Evolutionary conservation across 225 moss, liverwort and hornwort genomes (phyloP).

Genomic region (Anthoceros angustus): DNA sequence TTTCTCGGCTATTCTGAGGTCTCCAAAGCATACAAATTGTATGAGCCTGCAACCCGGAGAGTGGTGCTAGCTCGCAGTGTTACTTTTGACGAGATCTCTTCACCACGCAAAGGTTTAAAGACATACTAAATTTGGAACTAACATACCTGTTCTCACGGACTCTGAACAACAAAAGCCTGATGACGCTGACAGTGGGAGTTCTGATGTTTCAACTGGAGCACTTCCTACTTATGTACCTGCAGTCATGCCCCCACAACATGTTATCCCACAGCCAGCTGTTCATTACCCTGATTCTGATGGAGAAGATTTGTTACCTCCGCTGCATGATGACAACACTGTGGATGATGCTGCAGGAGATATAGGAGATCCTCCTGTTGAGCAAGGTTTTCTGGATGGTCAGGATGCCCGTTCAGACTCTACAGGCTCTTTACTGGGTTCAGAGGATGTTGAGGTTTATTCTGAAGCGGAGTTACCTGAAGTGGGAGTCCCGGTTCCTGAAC

Average conservation of each 20-base stretch:
- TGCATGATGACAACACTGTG: background rate
- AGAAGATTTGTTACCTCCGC: background rate
- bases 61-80: background rate
- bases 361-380: background rate
- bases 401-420: background rate
- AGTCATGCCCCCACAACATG: background rate
- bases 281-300: background rate
- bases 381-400: background rate
- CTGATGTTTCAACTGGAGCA: background rate
- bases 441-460: too few relatives aligned
- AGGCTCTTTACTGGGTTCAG: background rate
- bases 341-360: background rate
- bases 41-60: background rate
- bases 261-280: background rate
- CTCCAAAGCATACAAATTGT: background rate
- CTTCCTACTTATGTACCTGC: background rate
- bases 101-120: background rate
- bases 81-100: background rate
- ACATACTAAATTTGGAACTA: background rate
- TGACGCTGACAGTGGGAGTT: background rate
- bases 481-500: too few relatives aligned
- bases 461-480: too few relatives aligned
- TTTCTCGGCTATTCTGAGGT: background rate
- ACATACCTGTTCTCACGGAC: background rate
- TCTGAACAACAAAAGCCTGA: background rate